Evolutionary conservation across 2,329 filamentous ascomycete genomes (phyloP).

Genomic region (Penicillium brasilianum): DNA sequence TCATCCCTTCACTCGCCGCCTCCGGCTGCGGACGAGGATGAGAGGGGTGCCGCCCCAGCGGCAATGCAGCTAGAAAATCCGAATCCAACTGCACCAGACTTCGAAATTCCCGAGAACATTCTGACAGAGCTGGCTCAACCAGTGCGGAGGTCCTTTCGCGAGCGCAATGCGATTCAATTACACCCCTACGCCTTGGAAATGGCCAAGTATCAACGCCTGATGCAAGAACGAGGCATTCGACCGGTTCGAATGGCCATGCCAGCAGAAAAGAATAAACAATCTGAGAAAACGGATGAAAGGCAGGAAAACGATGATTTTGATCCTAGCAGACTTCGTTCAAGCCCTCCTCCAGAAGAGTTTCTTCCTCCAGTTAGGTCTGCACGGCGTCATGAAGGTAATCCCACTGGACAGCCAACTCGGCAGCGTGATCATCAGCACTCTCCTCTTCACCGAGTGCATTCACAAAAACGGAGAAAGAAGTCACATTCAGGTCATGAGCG

Average conservation of each 20-base stretch:
- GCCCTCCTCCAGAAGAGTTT: slow-evolving; percentile 38
- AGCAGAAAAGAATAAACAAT: slow-evolving; percentile 18
- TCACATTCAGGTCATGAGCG: slow-evolving; percentile 26
- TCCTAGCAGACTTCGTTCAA: slow-evolving; percentile 39
- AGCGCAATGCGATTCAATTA: slow-evolving; percentile 55
- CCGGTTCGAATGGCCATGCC: slow-evolving; percentile 45
- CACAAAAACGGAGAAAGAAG: slow-evolving; percentile 45
- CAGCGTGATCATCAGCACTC: slow-evolving; percentile 7
- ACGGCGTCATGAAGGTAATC: slow-evolving; percentile 13
- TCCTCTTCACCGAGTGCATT: slow-evolving; percentile 20
- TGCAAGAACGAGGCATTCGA: slow-evolving; percentile 49
- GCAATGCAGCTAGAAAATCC: slow-evolving; percentile 7
- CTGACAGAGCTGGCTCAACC: slow-evolving; percentile 34
- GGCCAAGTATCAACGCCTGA: slow-evolving; percentile 49
- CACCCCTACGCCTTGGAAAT: slow-evolving; percentile 55
- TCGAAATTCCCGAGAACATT: slow-evolving; percentile 37
- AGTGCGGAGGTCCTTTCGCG: slow-evolving; percentile 44
- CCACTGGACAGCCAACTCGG: slow-evolving; percentile 9
- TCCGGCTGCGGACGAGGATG: neutral
- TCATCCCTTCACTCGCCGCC: slow-evolving; percentile 37
- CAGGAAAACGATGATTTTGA: slow-evolving; percentile 42
- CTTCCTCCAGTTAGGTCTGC: slow-evolving; percentile 33
- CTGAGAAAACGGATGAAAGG: slow-evolving; percentile 34
- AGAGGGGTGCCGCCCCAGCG: neutral
- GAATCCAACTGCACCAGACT: slow-evolving; percentile 26